phyloP scores from a whole-genome alignment of 106 monocot genomes.

The Allium cepa region DNA sequence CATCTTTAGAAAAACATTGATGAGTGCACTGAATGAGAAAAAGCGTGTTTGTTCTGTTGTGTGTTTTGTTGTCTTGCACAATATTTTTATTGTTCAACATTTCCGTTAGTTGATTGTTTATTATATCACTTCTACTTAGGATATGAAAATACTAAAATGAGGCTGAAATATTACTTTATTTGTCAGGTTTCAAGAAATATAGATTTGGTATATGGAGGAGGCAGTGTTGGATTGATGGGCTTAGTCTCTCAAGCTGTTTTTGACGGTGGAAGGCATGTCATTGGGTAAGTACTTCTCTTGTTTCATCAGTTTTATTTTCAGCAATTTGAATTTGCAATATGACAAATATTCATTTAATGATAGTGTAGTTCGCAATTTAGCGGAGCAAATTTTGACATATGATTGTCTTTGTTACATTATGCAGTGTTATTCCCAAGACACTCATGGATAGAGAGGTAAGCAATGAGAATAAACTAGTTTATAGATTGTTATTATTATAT shows the following conservation, averaged over 20 bases:
- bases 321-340: slow-evolving; percentile 6
- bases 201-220: slow-evolving; percentile 70
- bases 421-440: slow-evolving; percentile 94
- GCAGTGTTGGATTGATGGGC: slow-evolving; percentile 61
- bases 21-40: neutral
- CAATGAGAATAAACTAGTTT: no score
- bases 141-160: neutral
- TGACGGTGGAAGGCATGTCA: slow-evolving; percentile 67
- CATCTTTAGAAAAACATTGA: neutral
- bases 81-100: neutral
- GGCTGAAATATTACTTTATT: neutral
- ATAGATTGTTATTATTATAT: slow-evolving; percentile 2
- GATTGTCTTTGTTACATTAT: slow-evolving; percentile 16
- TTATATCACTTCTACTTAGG: neutral
- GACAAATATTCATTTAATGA: neutral
- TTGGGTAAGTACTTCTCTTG: slow-evolving; percentile 21
- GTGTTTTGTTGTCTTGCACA: slow-evolving; percentile 3
- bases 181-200: slow-evolving; percentile 57
- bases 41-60: neutral
- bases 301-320: neutral
- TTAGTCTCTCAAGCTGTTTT: slow-evolving; percentile 58
- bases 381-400: neutral
- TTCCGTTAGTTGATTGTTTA: neutral
- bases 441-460: slow-evolving; percentile 86
- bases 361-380: neutral